These are phyloP conservation scores for Dissoconium aciculare DNA, from an alignment of 2,329 filamentous ascomycete genomes.

Conservation along the genomic window DNA sequence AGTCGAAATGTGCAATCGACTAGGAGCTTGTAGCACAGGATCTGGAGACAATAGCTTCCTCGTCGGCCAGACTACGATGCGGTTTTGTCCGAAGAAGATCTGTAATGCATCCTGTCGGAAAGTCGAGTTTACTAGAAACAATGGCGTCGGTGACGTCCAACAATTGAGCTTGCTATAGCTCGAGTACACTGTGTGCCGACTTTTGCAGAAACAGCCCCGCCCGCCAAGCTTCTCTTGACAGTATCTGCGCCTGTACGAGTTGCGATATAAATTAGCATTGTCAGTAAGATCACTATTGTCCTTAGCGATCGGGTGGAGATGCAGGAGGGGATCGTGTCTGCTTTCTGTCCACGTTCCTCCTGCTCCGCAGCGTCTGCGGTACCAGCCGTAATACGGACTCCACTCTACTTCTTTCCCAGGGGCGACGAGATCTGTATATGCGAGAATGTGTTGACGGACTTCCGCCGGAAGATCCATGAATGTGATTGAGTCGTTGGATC, in stretches of 20 bases:
- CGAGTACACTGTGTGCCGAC: not conserved
- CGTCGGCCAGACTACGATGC: not conserved
- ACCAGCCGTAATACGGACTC: constrained; percentile 1
- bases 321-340: not conserved
- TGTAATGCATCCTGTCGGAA: not conserved
- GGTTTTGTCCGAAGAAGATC: not conserved
- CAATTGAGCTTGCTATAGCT: not conserved
- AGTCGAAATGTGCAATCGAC: not conserved
- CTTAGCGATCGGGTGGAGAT: not conserved
- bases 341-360: not conserved
- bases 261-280: not conserved
- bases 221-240: constrained; percentile 1
- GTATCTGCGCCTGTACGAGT: not conserved
- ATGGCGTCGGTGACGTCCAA: constrained; percentile 1
- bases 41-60: not conserved
- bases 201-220: constrained; percentile 1
- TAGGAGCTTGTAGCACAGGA: not conserved
- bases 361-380: not conserved
- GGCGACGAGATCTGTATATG: not conserved
- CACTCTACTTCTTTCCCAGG: not conserved
- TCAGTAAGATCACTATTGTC: not conserved
- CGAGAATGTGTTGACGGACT: constrained; percentile 1
- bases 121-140: constrained; percentile 1
- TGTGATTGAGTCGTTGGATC: not conserved
- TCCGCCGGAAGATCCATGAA: constrained; percentile 1